Evolutionary conservation across 768 basidiomycete species (phyloP).

Genomic region (Nevesoporus exiguus): DNA sequence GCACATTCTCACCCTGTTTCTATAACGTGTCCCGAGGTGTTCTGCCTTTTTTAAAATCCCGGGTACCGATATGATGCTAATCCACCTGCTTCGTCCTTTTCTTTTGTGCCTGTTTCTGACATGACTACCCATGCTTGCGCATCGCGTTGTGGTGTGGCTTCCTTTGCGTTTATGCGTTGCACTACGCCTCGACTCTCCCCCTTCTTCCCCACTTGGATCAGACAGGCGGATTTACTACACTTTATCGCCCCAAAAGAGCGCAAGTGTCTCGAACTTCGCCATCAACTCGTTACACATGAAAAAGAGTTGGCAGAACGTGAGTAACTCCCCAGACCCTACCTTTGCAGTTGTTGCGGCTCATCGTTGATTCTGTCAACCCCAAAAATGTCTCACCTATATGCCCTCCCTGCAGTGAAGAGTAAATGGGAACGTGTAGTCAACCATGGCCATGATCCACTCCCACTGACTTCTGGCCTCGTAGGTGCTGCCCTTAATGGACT

Average conservation of each 20-base stretch:
- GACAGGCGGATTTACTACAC: slow-evolving; percentile 77
- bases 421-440: slow-evolving; percentile 87
- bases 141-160: neutral
- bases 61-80: neutral
- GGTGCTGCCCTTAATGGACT: slow-evolving; percentile 49
- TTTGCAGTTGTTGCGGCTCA: too few relatives aligned
- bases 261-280: slow-evolving; percentile 75
- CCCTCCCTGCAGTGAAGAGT: slow-evolving; percentile 57
- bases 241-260: slow-evolving; percentile 87
- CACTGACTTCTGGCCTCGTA: slow-evolving; percentile 29
- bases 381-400: neutral
- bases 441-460: too few relatives aligned
- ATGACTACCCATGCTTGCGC: neutral
- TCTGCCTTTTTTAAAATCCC: too few relatives aligned
- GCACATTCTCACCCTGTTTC: neutral
- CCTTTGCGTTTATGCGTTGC: too few relatives aligned
- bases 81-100: neutral
- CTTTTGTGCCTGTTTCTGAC: too few relatives aligned
- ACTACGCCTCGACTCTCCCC: too few relatives aligned
- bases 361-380: too few relatives aligned
- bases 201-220: slow-evolving; percentile 24
- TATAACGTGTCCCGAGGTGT: too few relatives aligned
- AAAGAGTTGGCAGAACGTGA: too few relatives aligned
- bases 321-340: too few relatives aligned
- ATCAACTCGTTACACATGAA: too few relatives aligned